Evolutionary conservation across 176 grass and related monocot genomes (phyloP), one percentile per base, ranked within the genome.

Genomic region (Oryza australiensis): DNA sequence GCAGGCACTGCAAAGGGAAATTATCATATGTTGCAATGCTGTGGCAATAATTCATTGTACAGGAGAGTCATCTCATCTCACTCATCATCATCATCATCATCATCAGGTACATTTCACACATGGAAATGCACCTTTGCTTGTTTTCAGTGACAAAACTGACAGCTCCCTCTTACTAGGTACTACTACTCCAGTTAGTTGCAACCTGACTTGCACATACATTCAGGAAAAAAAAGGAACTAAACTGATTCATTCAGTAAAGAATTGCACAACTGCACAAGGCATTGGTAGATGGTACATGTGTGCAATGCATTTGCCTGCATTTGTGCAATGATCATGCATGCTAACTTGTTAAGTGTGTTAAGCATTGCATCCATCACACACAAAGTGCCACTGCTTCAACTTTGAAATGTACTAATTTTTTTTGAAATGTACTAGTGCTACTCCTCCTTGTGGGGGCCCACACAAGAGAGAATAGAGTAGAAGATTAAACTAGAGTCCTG

Each of bases 81-180:
- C 3, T 5, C 46, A 45, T 46, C 29, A 1, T 29, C 35, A 7
- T 37, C 35, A 7, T 37, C 26, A 27, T 49, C 55, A 65, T 70
- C 65, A 71, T 43, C 64, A 82, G 79, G 3, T 71, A 24, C 86
- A 76, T 70, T 22, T 55, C 30, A 55, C 51, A 55, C 16, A 22
- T 63, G 35, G 12, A 78, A 23, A 42, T 35, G 2, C 1, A 28
- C 74, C 75, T 87, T 80, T 90, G 74, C 88, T 90, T 90, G 80
- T 86, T 87, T 90, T 90, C 88, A 83, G 88, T 90, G 88, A 90
- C 51, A 68, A 66, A 74, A 32, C 74, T 75, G 83, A 90, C 73
- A 27, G 88, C 73, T 78, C 45, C 88, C 38, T 73, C 79, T 79
- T 60, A 82, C 67, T 78, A 73, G 72, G 59, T 49, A 37, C 35